Percentiles rank a stretch among this genome's conserved stretches.
These are phyloP conservation scores for Ilyonectria destructans DNA, from an alignment of 2,329 filamentous ascomycete species.

Conservation along the genomic window DNA sequence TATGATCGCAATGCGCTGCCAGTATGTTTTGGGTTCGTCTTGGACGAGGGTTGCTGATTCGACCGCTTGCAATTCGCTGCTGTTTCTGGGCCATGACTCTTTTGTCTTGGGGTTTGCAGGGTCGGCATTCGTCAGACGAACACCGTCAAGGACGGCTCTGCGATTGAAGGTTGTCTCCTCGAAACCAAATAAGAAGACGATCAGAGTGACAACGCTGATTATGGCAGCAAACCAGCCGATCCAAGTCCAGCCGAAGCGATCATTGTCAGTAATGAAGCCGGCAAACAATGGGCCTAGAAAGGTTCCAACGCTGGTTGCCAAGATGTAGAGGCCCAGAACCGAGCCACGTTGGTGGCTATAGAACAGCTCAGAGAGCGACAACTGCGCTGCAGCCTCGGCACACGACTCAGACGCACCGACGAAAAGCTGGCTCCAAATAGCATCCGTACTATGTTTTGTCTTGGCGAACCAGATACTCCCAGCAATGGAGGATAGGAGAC, in stretches of 20 bases:
- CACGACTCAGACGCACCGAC: conserved; percentile 29
- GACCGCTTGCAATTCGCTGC: conserved; percentile 5
- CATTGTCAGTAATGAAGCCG: conserved; percentile 26
- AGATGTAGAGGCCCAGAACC: conserved; percentile 25
- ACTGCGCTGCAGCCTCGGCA: conserved; percentile 29
- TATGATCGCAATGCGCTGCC: conserved; percentile 26
- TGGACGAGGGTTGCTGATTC: neutral
- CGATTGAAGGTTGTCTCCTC: conserved; percentile 27
- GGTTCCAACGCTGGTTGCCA: conserved; percentile 27
- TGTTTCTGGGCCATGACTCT: conserved; percentile 3
- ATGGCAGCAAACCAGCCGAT: conserved; percentile 29
- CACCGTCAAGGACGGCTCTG: conserved; percentile 15
- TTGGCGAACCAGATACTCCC: conserved; percentile 30
- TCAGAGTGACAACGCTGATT: conserved; percentile 24
- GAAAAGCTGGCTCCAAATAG: conserved; percentile 34
- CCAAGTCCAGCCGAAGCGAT: conserved; percentile 24
- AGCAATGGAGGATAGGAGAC: conserved; percentile 20
- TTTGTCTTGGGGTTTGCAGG: neutral
- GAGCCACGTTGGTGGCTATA: conserved; percentile 27
- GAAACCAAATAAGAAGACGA: conserved; percentile 26
- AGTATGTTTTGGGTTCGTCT: conserved; percentile 26
- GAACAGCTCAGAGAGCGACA: conserved; percentile 30
- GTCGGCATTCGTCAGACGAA: neutral
- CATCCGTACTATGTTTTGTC: conserved; percentile 12
- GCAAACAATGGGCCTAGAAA: conserved; percentile 28